These are phyloP conservation scores for Russula foetens DNA, from an alignment of 768 basidiomycete species.

Conservation along the genomic window DNA sequence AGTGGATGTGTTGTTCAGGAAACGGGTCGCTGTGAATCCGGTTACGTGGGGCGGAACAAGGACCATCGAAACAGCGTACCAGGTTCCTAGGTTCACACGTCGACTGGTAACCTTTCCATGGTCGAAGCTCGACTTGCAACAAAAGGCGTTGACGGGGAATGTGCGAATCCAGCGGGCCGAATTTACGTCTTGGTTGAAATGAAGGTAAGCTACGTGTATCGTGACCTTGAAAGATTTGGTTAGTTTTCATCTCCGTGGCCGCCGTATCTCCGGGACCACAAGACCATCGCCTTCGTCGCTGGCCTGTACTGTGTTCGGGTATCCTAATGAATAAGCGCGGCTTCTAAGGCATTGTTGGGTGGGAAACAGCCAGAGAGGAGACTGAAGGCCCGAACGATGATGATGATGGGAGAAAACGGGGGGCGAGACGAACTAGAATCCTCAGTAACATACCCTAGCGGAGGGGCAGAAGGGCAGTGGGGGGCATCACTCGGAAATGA, in stretches of 20 bases:
- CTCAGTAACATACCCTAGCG: not conserved
- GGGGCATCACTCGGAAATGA: conserved; percentile 3
- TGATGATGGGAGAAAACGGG: not conserved
- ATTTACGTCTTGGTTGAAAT: not conserved
- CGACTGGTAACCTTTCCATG: not conserved
- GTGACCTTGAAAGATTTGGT: not conserved
- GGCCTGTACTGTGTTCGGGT: not conserved
- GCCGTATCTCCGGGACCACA: conserved; percentile 1
- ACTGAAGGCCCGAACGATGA: not conserved
- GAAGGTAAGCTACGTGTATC: not conserved
- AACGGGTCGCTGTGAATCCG: not conserved
- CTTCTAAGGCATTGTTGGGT: not conserved
- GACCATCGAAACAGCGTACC: not conserved
- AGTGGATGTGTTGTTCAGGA: not conserved
- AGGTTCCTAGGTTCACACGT: not conserved
- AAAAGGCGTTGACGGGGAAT: not conserved
- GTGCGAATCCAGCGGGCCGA: not conserved
- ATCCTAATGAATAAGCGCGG: not conserved
- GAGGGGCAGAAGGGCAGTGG: not conserved
- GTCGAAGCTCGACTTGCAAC: not conserved
- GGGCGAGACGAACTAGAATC: not conserved
- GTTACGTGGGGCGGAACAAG: not conserved
- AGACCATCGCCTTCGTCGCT: not conserved
- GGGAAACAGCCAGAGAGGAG: not conserved
- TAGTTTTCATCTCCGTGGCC: conserved; percentile 11